Base-by-base conservation (phyloP, 306 rosid species). In the Prunus fruticosa region DNA sequence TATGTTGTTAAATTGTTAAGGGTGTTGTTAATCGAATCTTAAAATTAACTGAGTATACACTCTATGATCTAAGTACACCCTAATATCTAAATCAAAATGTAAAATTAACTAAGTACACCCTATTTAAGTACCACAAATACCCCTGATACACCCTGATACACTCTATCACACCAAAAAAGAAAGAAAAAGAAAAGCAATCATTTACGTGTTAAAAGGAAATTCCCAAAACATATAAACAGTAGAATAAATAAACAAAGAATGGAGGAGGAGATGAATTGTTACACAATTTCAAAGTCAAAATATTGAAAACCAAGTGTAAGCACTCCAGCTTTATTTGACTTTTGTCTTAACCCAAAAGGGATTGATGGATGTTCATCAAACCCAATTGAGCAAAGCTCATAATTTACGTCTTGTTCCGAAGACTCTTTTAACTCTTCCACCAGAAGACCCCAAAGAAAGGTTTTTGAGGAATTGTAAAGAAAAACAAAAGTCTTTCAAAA, bases 201-300 rank as follows among this genome's bases (percentile, higher is more conserved):
- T 76, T 64, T 74, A 71, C 82, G 64, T 85, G 74, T 66, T 45
- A 12, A 74, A 34, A 68, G 70, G 76, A 30, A 77, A 41, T 25
- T 30, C 61, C 68, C 69, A 23, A 27, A 72, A 32, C 23, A 57
- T 45, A 46, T 63, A 43, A 49, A 49, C 56, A 32, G 43, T 69
- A 12, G 22, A 47, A 71, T 4, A 27, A 74, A 51, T 14, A 16
- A 71, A 25, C 28, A 71, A 62, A 22, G n/a, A 74, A 25, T 19
- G 67, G 43, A 53, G 53, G 69, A 52, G 68, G 72, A 53, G 9
- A 57, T 72, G 64, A 82, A 80, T 56, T 41, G 83, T 34, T 79
- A 80, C 78, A 91, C 84, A 80, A 88, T 73, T 76, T 47, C 45
- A 84, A 90, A 91, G 97, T 89, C 96, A 91, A 90, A 3, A 84